A percentile compares a stretch with the other conserved stretches of the same genome.
phyloP scores from a whole-genome alignment of 495 filamentous ascomycete genomes.

The Xylaria telfairii region DNA sequence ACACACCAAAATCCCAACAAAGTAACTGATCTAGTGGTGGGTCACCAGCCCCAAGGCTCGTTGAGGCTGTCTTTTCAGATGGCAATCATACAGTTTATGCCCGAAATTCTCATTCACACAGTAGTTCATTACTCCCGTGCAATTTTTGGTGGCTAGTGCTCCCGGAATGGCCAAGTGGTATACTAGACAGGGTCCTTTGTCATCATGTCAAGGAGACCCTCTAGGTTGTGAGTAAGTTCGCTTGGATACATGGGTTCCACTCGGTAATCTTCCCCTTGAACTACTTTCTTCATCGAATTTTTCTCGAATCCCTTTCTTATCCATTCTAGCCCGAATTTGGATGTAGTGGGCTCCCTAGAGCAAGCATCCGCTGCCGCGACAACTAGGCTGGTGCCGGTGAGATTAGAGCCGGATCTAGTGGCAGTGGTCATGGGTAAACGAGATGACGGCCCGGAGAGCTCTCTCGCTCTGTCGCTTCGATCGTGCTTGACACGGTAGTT shows the following conservation, averaged over 20 bases:
- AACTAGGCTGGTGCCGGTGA: constrained; percentile 20
- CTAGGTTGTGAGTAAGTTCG: constrained; percentile 25
- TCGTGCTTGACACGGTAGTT: background rate
- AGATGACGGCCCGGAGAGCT: constrained; percentile 10
- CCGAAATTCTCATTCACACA: background rate
- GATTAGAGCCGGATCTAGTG: constrained; percentile 20
- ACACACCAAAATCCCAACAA: background rate
- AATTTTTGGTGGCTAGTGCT: constrained; percentile 7
- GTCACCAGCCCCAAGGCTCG: background rate
- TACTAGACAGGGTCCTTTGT: constrained; percentile 13
- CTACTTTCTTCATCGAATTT: constrained; percentile 40
- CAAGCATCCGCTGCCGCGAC: constrained; percentile 26
- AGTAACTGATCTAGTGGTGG: background rate
- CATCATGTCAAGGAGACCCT: constrained; percentile 35
- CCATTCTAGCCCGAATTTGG: constrained; percentile 18
- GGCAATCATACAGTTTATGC: background rate
- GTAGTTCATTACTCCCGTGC: background rate
- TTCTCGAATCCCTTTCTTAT: constrained; percentile 40
- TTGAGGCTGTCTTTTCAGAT: background rate
- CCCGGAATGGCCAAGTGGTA: constrained; percentile 10
- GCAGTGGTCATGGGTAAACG: constrained; percentile 18
- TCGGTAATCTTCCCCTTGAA: constrained; percentile 43
- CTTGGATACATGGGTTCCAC: constrained; percentile 35
- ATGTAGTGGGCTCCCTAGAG: constrained; percentile 13
- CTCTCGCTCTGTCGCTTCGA: constrained; percentile 2